Evolutionary conservation across 345 rosid species (phyloP), one percentile per base, ranked within the genome.

Genomic region (Kandelia obovata): DNA sequence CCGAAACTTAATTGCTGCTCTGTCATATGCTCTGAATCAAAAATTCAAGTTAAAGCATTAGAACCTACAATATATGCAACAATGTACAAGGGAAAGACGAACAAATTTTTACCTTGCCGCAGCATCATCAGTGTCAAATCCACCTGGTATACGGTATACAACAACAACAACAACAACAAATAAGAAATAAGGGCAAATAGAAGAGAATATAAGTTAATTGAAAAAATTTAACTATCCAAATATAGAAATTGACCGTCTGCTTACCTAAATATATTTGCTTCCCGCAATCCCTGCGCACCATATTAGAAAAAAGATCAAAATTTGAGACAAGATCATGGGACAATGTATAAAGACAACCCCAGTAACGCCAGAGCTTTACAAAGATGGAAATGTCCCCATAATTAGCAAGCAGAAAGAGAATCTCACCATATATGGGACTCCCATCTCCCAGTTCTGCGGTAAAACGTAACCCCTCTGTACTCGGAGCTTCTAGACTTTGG

Each of bases 401-500:
- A 39, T 39, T 10, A 39, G 47, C 47, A 39, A 39, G 15, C 7
- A 39, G 17, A 3, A 43, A 13, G 49, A 56, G 59, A 56, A 56
- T 55, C 75, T 66, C 15, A 71, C 79, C 79, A 76, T 0, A 76
- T 76, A 66, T 76, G 79, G 4, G 79, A 76, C 69, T 76, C 79
- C 79, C 79, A 76, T 28, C 79, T 32, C 8, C 79, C 79, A 62
- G 79, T 76, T 71, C 79, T 66, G 28, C 79, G 68, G 46, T 76
- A 76, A 56, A 76, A 76, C 20, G 79, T 76, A 6, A 76, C 75
- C 16, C 79, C 79, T 70, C 79, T 66, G 15, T 76, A 76, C 46
- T 76, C 68, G 10, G 79, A 76, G 68, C 79, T 76, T 66, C 69
- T 76, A 31, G 79, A 76, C 79, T 75, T 66, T 16, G 79, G 79